Evolutionary conservation across 345 rosid genomes (phyloP), one percentile per base, ranked within the genome.

Genomic region (Kandelia obovata): DNA sequence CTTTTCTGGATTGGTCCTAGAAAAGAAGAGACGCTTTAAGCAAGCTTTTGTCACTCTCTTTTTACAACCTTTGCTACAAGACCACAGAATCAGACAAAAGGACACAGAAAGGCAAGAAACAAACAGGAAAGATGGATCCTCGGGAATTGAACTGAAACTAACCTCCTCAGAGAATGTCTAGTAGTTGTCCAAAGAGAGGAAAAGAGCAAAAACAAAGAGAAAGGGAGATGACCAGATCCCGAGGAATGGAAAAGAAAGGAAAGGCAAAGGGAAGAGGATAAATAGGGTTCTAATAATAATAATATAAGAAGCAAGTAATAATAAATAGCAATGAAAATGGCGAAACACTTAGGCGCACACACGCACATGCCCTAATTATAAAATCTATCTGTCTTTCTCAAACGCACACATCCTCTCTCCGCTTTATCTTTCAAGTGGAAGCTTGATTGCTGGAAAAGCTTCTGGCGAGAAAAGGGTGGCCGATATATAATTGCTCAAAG

Each of bases 371-470:
- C 89, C 86, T 84, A 81, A 88, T 83, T 75, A 76, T 78, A 68
- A 56, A 55, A 56, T 56, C 59, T 75, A 65, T 78, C 68, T 71
- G 20, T 84, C 31, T 75, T 0, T 75, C n/a, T 60, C 65, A 43
- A 43, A 43, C 17, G 16, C 49, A 43, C 17, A 43, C 49, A 43
- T 15, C 46, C 64, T 77, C 69, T 73, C 62, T 75, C 71, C 74
- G 69, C 62, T 77, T 62, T 68, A 59, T 71, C 62, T 64, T 56
- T 77, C 49, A 64, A 67, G 85, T 75, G 88, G 77, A 61, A 71
- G 86, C 81, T 87, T 83, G 83, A 85, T 88, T 91, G 85, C 88
- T 83, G 91, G 69, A 82, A 84, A 87, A 89, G 95, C 86, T 83
- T 85, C 64, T 79, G 53, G 80, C 63, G 63, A 73, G 76, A 77